A percentile compares a stretch with the other conserved stretches of the same genome.
Evolutionary conservation across 257 asterid species (phyloP).

Genomic region (Lycium barbarum): DNA sequence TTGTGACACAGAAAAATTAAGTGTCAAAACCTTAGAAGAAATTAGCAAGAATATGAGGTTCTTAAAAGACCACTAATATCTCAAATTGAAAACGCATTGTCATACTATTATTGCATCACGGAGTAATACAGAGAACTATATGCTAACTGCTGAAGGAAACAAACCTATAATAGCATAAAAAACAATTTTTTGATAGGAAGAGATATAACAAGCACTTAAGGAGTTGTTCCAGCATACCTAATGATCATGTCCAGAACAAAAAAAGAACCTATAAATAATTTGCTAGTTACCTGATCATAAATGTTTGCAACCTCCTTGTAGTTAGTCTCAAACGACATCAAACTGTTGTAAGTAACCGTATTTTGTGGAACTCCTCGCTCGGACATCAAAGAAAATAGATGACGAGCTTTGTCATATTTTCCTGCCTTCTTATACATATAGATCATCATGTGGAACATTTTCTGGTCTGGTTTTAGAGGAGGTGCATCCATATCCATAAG

Average conservation of each 20-base stretch:
- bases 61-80: constrained; percentile 1
- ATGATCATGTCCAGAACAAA: background rate
- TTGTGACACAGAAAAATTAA: background rate
- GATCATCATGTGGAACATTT: constrained; percentile 99
- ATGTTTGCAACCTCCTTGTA: constrained; percentile 94
- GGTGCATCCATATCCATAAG: constrained; percentile 65
- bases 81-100: background rate
- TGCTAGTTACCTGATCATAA: constrained; percentile 78
- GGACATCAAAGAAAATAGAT: constrained; percentile 71
- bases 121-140: background rate
- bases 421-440: constrained; percentile 90
- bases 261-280: background rate
- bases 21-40: background rate
- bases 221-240: constrained; percentile 16
- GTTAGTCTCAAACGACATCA: constrained; percentile 91
- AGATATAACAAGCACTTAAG: background rate
- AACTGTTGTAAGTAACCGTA: constrained; percentile 88
- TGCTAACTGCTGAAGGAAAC: background rate
- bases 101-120: background rate
- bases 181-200: background rate
- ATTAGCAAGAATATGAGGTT: background rate
- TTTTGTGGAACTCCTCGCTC: constrained; percentile 70
- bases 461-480: constrained; percentile 91
- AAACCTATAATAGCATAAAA: background rate
- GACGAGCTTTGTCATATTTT: constrained; percentile 83